A percentile compares a stretch with the other conserved stretches of the same genome.
Evolutionary conservation across 495 filamentous ascomycete species (phyloP).

Genomic region (Cairneyella variabilis): DNA sequence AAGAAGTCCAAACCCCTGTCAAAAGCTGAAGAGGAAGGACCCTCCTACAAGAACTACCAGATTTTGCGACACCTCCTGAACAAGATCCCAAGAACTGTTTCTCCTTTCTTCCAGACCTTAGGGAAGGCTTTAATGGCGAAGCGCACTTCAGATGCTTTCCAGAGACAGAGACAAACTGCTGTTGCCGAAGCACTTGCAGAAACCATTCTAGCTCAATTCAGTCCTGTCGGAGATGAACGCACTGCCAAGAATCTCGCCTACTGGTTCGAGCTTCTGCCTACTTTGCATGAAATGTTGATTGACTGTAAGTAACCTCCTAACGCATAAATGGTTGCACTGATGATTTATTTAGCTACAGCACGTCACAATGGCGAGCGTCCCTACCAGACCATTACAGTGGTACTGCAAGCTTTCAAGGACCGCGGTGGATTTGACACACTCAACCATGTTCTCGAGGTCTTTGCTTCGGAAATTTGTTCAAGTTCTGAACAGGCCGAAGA

Average conservation of each 20-base stretch:
- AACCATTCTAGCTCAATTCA: conserved; percentile 63
- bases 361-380: conserved; percentile 54
- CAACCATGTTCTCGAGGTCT: conserved; percentile 68
- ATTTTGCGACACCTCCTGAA: conserved; percentile 72
- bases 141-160: conserved; percentile 58
- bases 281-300: conserved; percentile 72
- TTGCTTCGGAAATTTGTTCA: conserved; percentile 59
- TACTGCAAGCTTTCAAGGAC: conserved; percentile 82
- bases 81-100: conserved; percentile 65
- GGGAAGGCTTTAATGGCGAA: conserved; percentile 76
- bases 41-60: conserved; percentile 71
- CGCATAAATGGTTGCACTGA: too few relatives aligned
- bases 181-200: conserved; percentile 78
- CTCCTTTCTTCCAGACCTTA: conserved; percentile 72
- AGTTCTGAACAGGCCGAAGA: conserved; percentile 17
- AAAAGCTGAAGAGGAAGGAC: conserved; percentile 33
- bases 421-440: conserved; percentile 69
- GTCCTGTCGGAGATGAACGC: conserved; percentile 20
- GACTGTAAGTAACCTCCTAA: conserved; percentile 57
- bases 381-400: conserved; percentile 70
- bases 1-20: conserved; percentile 25
- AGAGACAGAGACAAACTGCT: conserved; percentile 62
- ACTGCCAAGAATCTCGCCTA: conserved; percentile 58
- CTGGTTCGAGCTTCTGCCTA: conserved; percentile 74
- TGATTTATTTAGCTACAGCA: too few relatives aligned